Conservation (phyloP, 306 rosid species). For the Senna siamea region DNA sequence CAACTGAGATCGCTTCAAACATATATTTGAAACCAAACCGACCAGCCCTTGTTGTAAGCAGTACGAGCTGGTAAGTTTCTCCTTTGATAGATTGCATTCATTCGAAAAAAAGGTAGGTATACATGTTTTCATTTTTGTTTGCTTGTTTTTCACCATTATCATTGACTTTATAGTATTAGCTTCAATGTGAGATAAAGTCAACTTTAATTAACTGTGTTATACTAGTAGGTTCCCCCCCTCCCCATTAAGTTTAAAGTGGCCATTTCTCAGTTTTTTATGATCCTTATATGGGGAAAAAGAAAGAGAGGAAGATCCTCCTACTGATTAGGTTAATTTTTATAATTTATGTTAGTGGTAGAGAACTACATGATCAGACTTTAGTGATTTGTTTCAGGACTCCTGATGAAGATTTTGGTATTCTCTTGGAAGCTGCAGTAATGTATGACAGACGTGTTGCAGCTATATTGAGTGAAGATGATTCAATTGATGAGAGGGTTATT, state of each 20-base stretch:
- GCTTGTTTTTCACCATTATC: not conserved
- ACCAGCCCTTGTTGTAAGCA: constrained; percentile 93
- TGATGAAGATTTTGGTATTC: constrained; percentile 92
- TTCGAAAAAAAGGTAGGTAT: constrained; percentile 1
- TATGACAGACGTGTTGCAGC: constrained; percentile 98
- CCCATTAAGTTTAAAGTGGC: not conserved
- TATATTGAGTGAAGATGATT: constrained; percentile 82
- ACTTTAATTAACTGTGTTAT: not conserved
- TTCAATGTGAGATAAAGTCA: constrained; percentile 23
- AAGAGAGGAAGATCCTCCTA: not conserved
- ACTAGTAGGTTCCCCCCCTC: too few species aligned
- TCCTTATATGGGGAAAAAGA: constrained; percentile 6
- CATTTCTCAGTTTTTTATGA: constrained; percentile 8
- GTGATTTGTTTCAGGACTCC: constrained; percentile 69
- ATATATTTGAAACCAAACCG: constrained; percentile 66
- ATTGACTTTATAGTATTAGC: not conserved
- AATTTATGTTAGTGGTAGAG: not conserved
- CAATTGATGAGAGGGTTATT: constrained; percentile 66
- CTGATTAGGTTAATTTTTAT: constrained; percentile 10
- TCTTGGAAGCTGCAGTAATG: constrained; percentile 97
- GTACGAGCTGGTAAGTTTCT: constrained; percentile 87
- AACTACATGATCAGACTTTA: constrained; percentile 20
- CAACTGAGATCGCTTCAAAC: constrained; percentile 52
- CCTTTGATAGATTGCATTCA: constrained; percentile 19
- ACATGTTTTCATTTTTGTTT: constrained; percentile 10